phyloP scores from a whole-genome alignment of 164 flowering plant genomes.

The Nymphaea colorata region DNA sequence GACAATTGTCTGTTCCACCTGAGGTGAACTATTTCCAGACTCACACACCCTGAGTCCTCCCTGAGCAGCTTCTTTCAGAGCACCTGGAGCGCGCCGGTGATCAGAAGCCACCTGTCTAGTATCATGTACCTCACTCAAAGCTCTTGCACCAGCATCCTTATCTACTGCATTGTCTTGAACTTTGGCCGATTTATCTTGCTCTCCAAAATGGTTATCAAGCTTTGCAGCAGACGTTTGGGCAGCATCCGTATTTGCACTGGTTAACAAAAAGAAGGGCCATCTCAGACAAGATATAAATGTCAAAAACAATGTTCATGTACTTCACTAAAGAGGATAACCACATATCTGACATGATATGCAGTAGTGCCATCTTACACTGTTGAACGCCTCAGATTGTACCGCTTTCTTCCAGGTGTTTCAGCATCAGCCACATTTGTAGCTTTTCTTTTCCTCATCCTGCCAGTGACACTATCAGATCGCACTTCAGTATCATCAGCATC shows the following conservation, averaged over 20 bases:
- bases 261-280: too few species aligned
- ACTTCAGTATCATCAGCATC: constrained; percentile 54
- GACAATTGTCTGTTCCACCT: neutral
- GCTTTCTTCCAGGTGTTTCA: constrained; percentile 43
- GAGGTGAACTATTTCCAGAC: neutral
- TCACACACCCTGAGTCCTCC: neutral
- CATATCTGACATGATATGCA: neutral
- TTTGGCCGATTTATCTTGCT: neutral
- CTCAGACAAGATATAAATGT: neutral
- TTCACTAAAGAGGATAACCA: too few species aligned
- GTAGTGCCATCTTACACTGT: constrained; percentile 37
- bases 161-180: neutral
- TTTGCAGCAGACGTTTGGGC: neutral
- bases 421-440: constrained; percentile 30
- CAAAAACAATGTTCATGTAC: neutral
- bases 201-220: neutral
- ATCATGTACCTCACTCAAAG: too few species aligned
- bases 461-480: constrained; percentile 52
- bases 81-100: neutral
- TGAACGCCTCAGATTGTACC: constrained; percentile 74
- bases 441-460: constrained; percentile 55
- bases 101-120: neutral
- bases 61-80: neutral
- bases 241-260: neutral
- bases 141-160: neutral